Percentiles rank a stretch among this genome's conserved stretches.
These are phyloP conservation scores for Apiotrichum gracile DNA, from an alignment of 1,284 basidiomycete genomes.

Conservation along the genomic window DNA sequence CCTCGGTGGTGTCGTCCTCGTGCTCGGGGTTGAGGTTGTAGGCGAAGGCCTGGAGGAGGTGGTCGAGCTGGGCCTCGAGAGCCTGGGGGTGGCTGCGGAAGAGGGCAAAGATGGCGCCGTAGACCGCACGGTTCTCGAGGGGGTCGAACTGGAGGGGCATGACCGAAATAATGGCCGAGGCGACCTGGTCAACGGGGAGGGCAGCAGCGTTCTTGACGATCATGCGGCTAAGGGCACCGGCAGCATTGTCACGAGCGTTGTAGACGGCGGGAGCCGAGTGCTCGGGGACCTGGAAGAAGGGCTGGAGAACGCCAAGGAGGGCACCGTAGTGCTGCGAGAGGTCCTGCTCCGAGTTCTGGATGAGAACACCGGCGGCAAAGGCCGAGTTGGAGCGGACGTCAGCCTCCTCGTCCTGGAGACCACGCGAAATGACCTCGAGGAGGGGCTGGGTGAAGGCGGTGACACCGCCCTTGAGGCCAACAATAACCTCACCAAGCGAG, in stretches of 20 bases:
- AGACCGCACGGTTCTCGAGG: slow-evolving; percentile 83
- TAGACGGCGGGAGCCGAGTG: slow-evolving; percentile 54
- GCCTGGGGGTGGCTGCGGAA: slow-evolving; percentile 67
- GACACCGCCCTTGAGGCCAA: slow-evolving; percentile 80
- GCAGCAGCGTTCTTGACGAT: slow-evolving; percentile 75
- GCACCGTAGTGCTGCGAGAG: slow-evolving; percentile 73
- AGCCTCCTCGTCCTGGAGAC: slow-evolving; percentile 74
- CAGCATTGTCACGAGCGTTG: slow-evolving; percentile 93
- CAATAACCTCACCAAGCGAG: slow-evolving; percentile 90
- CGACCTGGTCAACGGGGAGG: slow-evolving; percentile 78
- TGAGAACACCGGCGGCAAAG: slow-evolving; percentile 85
- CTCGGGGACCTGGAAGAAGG: slow-evolving; percentile 68
- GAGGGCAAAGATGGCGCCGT: slow-evolving; percentile 82
- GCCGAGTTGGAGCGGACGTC: slow-evolving; percentile 96
- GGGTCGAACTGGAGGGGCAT: slow-evolving; percentile 84
- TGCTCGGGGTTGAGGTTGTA: slow-evolving; percentile 71
- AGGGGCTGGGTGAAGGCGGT: slow-evolving; percentile 77
- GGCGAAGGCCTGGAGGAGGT: slow-evolving; percentile 73
- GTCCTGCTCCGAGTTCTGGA: slow-evolving; percentile 81
- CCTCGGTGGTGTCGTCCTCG: slow-evolving; percentile 69
- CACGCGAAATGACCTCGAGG: slow-evolving; percentile 71
- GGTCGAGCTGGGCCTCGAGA: slow-evolving; percentile 72
- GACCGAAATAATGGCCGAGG: slow-evolving; percentile 74
- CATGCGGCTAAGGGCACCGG: slow-evolving; percentile 84
- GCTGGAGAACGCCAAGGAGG: slow-evolving; percentile 72